phyloP scores from a whole-genome alignment of 106 monocot genomes.

The Gastrodia elata region DNA sequence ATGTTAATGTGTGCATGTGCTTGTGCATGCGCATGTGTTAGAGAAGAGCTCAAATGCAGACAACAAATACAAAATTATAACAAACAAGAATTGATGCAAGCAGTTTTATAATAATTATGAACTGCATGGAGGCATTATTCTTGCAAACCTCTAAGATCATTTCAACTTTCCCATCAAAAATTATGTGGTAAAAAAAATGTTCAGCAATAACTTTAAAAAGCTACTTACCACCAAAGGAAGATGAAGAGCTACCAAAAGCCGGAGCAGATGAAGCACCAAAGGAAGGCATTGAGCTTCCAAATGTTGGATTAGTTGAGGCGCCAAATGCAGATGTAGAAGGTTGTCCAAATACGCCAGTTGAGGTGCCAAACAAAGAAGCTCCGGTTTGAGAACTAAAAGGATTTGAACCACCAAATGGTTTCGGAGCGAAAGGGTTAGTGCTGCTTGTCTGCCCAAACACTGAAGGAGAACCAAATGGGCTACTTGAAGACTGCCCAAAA shows the following conservation, averaged over 20 bases:
- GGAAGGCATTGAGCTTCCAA: conserved; percentile 49
- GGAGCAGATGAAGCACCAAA: conserved; percentile 66
- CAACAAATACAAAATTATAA: neutral
- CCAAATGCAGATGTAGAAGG: conserved; percentile 46
- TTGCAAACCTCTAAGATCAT: neutral
- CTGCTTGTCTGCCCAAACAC: conserved; percentile 62
- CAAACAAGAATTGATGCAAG: neutral
- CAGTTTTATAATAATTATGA: neutral
- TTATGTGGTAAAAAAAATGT: neutral
- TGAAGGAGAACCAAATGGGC: conserved; percentile 59
- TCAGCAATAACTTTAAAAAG: neutral
- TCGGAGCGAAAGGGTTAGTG: conserved; percentile 57
- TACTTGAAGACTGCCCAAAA: conserved; percentile 71
- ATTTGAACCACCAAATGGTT: conserved; percentile 64
- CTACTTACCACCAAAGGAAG: conserved; percentile 51
- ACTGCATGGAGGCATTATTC: neutral
- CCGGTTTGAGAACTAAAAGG: conserved; percentile 61
- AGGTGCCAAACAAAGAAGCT: conserved; percentile 59
- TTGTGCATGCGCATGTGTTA: neutral
- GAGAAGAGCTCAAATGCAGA: neutral
- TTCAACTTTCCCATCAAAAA: neutral
- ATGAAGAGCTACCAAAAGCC: conserved; percentile 54
- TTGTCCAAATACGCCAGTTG: conserved; percentile 84
- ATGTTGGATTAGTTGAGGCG: conserved; percentile 44
- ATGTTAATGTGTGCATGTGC: neutral